Conservation (phyloP, 768 basidiomycete genomes). For the Boletus pseudo-olivaceus region DNA sequence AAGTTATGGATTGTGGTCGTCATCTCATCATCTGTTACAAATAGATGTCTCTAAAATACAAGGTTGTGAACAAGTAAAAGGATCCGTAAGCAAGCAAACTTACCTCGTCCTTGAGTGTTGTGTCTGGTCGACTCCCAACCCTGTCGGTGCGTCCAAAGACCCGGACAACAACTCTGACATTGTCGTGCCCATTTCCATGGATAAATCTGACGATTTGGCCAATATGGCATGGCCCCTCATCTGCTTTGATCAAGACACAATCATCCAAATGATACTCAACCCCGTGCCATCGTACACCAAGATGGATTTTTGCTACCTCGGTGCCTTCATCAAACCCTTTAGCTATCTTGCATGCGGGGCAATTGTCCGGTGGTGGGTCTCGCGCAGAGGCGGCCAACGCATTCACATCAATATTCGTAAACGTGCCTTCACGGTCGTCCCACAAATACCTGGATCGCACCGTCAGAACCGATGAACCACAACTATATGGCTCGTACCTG, state of each 20-base stretch:
- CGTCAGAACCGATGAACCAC: constrained; percentile 1
- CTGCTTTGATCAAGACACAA: constrained; percentile 49
- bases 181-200: constrained; percentile 13
- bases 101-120: constrained; percentile 57
- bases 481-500: constrained; percentile 38
- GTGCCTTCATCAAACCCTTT: constrained; percentile 33
- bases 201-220: constrained; percentile 46
- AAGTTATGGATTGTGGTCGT: constrained; percentile 37
- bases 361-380: constrained; percentile 46
- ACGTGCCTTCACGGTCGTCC: constrained; percentile 42
- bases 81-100: background rate
- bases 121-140: constrained; percentile 35
- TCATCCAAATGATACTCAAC: constrained; percentile 58
- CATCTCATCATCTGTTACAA: constrained; percentile 48
- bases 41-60: constrained; percentile 53
- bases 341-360: constrained; percentile 42
- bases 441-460: constrained; percentile 45
- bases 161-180: constrained; percentile 31
- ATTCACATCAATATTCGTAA: constrained; percentile 38
- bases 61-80: background rate
- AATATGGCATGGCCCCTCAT: constrained; percentile 51
- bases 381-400: constrained; percentile 10
- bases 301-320: constrained; percentile 27
- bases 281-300: constrained; percentile 47
- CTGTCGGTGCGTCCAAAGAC: constrained; percentile 51